Conservation (phyloP, 768 basidiomycete species). For the Boletus huronensis region DNA sequence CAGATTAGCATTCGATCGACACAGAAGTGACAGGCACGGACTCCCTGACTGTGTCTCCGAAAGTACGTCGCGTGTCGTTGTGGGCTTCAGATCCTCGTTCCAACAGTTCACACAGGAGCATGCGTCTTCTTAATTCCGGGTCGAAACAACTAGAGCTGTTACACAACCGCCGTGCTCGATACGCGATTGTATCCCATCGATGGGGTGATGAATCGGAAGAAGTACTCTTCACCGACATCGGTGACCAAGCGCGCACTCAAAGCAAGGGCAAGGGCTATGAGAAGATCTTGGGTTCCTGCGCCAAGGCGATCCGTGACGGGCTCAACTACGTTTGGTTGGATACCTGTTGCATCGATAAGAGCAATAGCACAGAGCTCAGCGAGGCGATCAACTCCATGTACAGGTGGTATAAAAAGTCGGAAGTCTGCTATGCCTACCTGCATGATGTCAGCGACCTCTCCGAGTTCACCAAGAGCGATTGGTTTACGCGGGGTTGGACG, state of each 20-base stretch:
- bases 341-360: constrained; percentile 33
- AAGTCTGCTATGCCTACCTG: constrained; percentile 29
- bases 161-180: neutral
- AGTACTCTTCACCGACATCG: constrained; percentile 25
- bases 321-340: constrained; percentile 31
- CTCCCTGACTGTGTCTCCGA: neutral
- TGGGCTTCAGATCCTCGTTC: neutral
- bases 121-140: constrained; percentile 23
- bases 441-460: constrained; percentile 20
- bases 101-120: constrained; percentile 7
- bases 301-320: constrained; percentile 12
- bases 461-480: constrained; percentile 22
- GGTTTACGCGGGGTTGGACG: constrained; percentile 33
- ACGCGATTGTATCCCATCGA: constrained; percentile 30
- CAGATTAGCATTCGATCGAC: neutral
- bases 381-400: constrained; percentile 35
- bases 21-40: neutral
- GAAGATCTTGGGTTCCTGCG: constrained; percentile 23
- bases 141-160: constrained; percentile 17
- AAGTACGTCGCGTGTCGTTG: constrained; percentile 1
- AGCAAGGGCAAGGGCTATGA: constrained; percentile 19
- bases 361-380: constrained; percentile 25
- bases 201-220: constrained; percentile 24
- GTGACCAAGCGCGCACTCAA: constrained; percentile 1
- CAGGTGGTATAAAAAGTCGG: constrained; percentile 29